Evolutionary conservation across 441 rosid genomes (phyloP), one percentile per base, ranked within the genome.

Genomic region (Hura crepitans): DNA sequence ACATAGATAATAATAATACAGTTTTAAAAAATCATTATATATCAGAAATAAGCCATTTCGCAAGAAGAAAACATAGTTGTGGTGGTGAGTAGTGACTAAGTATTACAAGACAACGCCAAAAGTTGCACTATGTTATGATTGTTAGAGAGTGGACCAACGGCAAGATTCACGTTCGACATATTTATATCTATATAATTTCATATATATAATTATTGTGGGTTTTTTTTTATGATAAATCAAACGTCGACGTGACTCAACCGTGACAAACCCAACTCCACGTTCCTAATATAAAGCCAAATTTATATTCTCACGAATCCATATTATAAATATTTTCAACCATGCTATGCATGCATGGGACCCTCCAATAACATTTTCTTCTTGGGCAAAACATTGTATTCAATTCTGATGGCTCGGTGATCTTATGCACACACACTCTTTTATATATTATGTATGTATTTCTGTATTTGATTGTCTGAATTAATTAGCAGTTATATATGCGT

Each of bases 181-280:
- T 14, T 20, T 25, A 15, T 35, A 54, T 2, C 23, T n/a, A 45
- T 31, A 47, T 23, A 23, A 8, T 10, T 0, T 49, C n/a, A n/a
- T 11, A 0, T 13, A 11, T 18, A 13, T 14, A 15, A 3, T 37
- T 18, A 10, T 12, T 70, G 45, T 30, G 12, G 45, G n/a, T n/a
- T 72, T 17, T 9, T 74, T 71, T 63, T 61, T 31, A 69, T 66
- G 75, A 71, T 33, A 65, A 27, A 78, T 80, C 75, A 72, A 72
- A 85, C 86, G 86, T 85, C 75, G 86, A 82, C 83, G 80, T 82
- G 88, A 84, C 88, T 72, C 84, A 72, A 79, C 88, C 77, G 75
- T 84, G 88, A 85, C 88, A 81, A 70, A 55, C 47, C 68, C 72
- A 66, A 20, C 74, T 65, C 57, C 65, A 35, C 39, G 42, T 57